Evolutionary conservation across 306 rosid species (phyloP), one percentile per base, ranked within the genome.

Genomic region (Elaeagnus macrophylla): DNA sequence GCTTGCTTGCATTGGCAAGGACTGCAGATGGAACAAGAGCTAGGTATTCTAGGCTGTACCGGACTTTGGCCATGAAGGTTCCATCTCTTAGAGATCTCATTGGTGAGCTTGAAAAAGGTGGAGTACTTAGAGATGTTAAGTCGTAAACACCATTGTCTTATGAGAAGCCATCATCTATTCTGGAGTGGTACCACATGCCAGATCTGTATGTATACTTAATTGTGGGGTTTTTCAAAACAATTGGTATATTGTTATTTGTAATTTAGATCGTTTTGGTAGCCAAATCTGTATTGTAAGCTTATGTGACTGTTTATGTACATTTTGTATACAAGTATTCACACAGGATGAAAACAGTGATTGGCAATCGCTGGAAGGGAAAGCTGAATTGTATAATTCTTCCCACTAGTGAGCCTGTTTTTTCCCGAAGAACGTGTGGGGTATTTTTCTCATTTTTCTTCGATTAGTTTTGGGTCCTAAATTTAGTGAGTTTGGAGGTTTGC

Each of bases 11-110:
- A 61, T 71, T 84, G 54, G 96, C 96, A 70, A 84, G 97, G 70
- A 86, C 97, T 0, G 86, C 94, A 8, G 96, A 86, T 69, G 97
- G 95, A 53, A 91, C 97, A 19, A 72, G 93, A 56, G 97, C 97
- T 10, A 83, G 97, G 12, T 91, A 83, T 70, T 84, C 95, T 55
- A 79, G 96, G 71, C 71, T 86, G 15, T 91, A 84, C 60, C 65
- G 83, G 73, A 91, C 97, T 74, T 76, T 91, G 67, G 97, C 96
- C 65, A 64, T 87, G 72, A 91, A 91, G 72, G 97, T 91, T 72
- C 94, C 97, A 15, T 81, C 89, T 0, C 72, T 91, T 41, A 84
- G 75, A 81, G 94, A 86, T 67, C 77, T 82, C 51, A 85, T 91
- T 14, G 81, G 67, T 15, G 96, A 86, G 69, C 96, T 91, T 15